A percentile compares a stretch with the other conserved stretches of the same genome.
phyloP scores from a whole-genome alignment of 2,329 filamentous ascomycete genomes.

The Arthrinium phaeospermum region DNA sequence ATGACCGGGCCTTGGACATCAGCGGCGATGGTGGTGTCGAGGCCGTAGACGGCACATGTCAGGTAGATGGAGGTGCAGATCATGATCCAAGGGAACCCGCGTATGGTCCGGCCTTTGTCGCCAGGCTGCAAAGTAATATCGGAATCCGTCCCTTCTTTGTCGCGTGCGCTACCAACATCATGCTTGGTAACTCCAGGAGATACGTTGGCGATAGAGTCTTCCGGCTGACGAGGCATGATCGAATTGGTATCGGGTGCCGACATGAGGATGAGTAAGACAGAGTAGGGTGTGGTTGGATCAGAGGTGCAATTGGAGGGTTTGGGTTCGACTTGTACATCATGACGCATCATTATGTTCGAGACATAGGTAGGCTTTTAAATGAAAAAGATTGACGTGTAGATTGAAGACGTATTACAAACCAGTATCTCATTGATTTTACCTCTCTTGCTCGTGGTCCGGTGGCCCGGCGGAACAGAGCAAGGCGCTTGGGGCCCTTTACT shows the following conservation, averaged over 20 bases:
- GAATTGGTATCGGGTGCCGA: neutral
- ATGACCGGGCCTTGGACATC: constrained; percentile 48
- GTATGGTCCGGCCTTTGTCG: constrained; percentile 2
- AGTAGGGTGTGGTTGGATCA: neutral
- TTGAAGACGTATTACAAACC: neutral
- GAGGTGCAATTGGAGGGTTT: too few relatives aligned
- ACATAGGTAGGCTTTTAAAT: neutral
- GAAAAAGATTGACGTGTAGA: neutral
- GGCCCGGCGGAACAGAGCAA: neutral
- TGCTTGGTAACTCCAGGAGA: neutral
- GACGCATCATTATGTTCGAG: too few relatives aligned
- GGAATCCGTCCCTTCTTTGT: neutral
- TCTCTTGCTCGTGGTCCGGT: neutral
- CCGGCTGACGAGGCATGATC: neutral
- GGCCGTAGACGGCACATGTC: constrained; percentile 38
- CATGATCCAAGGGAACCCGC: neutral
- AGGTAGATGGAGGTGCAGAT: constrained; percentile 24
- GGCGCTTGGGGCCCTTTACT: neutral
- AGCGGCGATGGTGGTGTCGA: constrained; percentile 52
- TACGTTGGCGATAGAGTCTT: too few relatives aligned
- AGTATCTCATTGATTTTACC: neutral
- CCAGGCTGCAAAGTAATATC: neutral
- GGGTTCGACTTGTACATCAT: neutral
- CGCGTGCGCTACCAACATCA: neutral
- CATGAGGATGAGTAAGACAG: neutral